Evolutionary conservation across 768 basidiomycete genomes (phyloP), one percentile per base, ranked within the genome.

Genomic region (Vararia minispora): DNA sequence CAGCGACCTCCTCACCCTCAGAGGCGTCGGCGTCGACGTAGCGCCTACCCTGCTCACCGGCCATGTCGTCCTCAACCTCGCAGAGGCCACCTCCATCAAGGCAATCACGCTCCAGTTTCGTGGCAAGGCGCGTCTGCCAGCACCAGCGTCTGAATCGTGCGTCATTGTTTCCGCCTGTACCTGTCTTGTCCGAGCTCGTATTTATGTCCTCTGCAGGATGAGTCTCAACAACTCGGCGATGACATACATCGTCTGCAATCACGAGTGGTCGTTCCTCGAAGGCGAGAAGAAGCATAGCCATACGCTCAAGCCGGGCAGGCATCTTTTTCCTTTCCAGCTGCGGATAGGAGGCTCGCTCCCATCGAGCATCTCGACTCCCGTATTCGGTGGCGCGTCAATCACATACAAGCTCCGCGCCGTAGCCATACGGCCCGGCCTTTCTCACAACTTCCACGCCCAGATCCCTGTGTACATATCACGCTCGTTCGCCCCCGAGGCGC

Each of bases 271-370:
- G 12, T 92, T 95, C 64, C 77, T 94, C 34, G 81, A 88, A 50
- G 84, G 85, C 40, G 76, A 79, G 50, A 83, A 76, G 58, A 69
- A 67, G 28, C 79, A 82, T 52, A 65, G 71, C 9, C 89, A 87
- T 51, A 97, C 91, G 0, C 78, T 97, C 55, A 95, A 97, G 62
- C 89, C 91, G n/a, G 94, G 94, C 11, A 78, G 76, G 25, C 94
- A 98, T 55, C 61, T 77, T 18, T 97, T 97, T 59, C 92, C 92
- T 17, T 98, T 98, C 63, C 78, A 79, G 48, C 72, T 95, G 41
- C 76, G 81, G 43, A 66, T 97, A 21, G 86, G 87, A 17, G 88
- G 87, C 27, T 74, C 79, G 5, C 67, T 95, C 2, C 94, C 94
- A 1, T 87, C 90, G 0, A 75, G 75, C 24, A 62, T 94, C 28